Base-by-base conservation (phyloP, 2,329 filamentous ascomycete genomes). In the Aschersonia sp. region DNA sequence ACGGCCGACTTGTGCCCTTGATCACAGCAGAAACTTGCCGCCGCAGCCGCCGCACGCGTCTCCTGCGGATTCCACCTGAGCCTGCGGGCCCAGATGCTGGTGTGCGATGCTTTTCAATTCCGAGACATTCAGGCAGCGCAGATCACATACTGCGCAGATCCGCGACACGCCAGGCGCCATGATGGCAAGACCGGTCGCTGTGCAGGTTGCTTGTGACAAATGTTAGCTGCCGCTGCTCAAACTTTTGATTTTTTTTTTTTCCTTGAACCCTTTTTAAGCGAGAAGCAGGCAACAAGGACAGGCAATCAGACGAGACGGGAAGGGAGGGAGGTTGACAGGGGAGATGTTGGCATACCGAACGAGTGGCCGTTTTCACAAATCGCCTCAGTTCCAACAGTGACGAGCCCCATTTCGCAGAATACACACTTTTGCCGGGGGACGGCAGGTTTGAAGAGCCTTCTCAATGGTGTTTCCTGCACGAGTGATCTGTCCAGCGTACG, bases 71-170 rank as follows among this genome's bases (percentile, higher is more conserved):
- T 63, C 60, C 2, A 64, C 52, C 31, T 51, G 50, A 5, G 57
- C 56, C 1, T 57, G 60, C 0, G 53, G 47, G 0, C 60, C 60
- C 5, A 65, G 49, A 33, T 62, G 53, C 47, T 59, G 51, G 35
- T 55, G 50, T 2, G 63, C 63, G 10, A 67, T 56, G 29, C 53
- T 58, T 2, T 56, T 53, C 29, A 78, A 58, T 51, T 70, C 66
- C 5, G 66, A 61, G 0, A 65, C 57, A 43, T 68, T 66, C 22
- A 79, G 63, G 6, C 72, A 76, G 30, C 75, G 68, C 30, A 68
- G 58, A 12, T 69, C 70, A 53, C 76, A 80, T 2, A 79, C 71
- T 22, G 70, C 72, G 47, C 76, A 80, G 4, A 70, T 68, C 35
- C 69, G 65, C 0, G 75, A 78, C 44, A 72, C 65, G 3, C 71